phyloP scores from a whole-genome alignment of 2,329 filamentous ascomycete genomes.

The Trichoderma koningiopsis region DNA sequence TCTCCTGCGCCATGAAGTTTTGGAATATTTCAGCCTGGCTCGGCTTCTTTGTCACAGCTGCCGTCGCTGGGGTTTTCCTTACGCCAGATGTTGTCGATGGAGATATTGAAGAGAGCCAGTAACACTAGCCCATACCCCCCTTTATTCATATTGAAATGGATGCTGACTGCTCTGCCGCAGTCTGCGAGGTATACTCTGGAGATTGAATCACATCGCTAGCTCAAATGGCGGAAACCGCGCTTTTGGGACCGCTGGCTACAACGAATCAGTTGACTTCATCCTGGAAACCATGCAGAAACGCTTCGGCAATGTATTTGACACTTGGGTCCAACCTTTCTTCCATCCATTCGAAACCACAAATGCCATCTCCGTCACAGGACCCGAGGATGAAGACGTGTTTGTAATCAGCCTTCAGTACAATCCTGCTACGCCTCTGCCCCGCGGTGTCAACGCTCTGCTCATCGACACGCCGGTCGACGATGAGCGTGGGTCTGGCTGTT shows the following conservation, averaged over 20 bases:
- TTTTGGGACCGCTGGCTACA: conserved; percentile 61
- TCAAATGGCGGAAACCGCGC: conserved; percentile 62
- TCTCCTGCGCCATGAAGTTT: conserved; percentile 29
- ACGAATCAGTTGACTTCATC: conserved; percentile 60
- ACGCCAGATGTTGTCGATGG: conserved; percentile 45
- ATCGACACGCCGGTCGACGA: conserved; percentile 43
- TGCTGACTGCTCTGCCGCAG: conserved; percentile 30
- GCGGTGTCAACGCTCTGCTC: conserved; percentile 39
- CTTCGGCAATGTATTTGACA: conserved; percentile 47
- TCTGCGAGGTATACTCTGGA: conserved; percentile 55
- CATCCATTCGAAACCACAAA: conserved; percentile 48
- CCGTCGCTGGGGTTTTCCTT: conserved; percentile 38
- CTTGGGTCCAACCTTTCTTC: conserved; percentile 50
- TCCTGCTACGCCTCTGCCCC: conserved; percentile 45
- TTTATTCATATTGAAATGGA: background rate
- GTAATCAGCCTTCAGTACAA: conserved; percentile 51
- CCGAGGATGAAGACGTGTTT: conserved; percentile 48
- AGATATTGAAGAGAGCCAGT: conserved; percentile 37
- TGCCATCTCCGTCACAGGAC: conserved; percentile 48
- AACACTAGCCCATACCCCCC: background rate
- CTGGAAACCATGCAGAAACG: conserved; percentile 47
- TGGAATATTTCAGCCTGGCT: conserved; percentile 24
- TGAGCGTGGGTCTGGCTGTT: conserved; percentile 42
- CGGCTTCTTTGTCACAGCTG: conserved; percentile 26
- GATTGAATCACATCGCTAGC: conserved; percentile 56